phyloP scores from a whole-genome alignment of 2,329 filamentous ascomycete genomes.

The Alternaria sp. region DNA sequence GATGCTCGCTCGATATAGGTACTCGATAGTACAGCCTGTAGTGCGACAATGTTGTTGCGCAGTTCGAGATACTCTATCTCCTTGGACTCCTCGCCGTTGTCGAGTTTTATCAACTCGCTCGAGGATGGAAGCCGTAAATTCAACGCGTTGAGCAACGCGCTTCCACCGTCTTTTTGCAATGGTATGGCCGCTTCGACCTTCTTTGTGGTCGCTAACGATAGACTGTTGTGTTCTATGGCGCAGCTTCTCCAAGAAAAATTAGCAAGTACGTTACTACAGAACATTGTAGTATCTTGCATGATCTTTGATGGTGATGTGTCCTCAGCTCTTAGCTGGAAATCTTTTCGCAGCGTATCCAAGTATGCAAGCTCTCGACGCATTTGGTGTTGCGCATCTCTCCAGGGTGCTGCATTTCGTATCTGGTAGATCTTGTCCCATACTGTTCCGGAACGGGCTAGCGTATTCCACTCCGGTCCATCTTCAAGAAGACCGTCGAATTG shows the following conservation, averaged over 20 bases:
- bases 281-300: neutral
- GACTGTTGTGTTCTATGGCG: neutral
- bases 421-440: neutral
- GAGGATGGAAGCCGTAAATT: neutral
- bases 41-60: neutral
- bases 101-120: neutral
- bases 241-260: neutral
- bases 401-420: neutral
- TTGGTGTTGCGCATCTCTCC: neutral
- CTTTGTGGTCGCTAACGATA: neutral
- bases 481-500: neutral
- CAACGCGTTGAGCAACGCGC: neutral
- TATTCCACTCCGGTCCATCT: neutral
- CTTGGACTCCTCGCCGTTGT: neutral
- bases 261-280: neutral
- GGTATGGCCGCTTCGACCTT: neutral
- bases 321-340: neutral
- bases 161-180: neutral
- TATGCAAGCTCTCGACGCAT: neutral
- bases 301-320: neutral
- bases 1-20: neutral
- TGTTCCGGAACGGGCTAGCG: neutral
- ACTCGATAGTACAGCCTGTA: neutral
- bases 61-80: neutral
- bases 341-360: neutral